Evolutionary conservation across 345 rosid genomes (phyloP), one percentile per base, ranked within the genome.

Genomic region (Euphorbia lathyris): DNA sequence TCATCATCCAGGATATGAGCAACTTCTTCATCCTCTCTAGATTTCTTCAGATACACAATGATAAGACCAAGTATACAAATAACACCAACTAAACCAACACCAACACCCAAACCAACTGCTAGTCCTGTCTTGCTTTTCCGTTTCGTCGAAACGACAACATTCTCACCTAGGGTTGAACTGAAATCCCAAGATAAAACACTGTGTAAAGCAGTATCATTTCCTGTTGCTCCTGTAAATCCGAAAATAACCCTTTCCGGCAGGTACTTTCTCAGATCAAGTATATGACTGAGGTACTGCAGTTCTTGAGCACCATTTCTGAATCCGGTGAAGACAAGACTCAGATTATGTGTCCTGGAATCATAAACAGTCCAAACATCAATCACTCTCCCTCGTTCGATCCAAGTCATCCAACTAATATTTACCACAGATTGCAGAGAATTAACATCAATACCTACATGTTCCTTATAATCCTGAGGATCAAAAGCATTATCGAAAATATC

Each of bases 341-440:
- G 74, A 71, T 85, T 87, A 45, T 43, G 68, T n/a, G 86, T 79
- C 7, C 74, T 32, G 40, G 92, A 79, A 30, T 84, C 75, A 71
- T 87, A 87, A 65, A 66, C 74, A 9, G 85, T 71, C 89, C 85
- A 80, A 1, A 87, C 88, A 40, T 83, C 81, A 23, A 81, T 87
- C 23, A 0, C 38, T 38, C 45, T 4, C 63, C 85, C 88, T 10
- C 62, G 17, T 65, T 56, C 77, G 0, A 87, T 83, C 68, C 77
- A 77, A 50, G 72, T 72, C 0, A 47, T 50, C 92, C 88, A 87
- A 0, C 52, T 4, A 23, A 77, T 71, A 29, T 17, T 78, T 7
- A 61, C 53, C 3, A 56, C 79, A 0, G 88, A 85, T 7, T 22
- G 34, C 22, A 87, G 79, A 43, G 88, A 85, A 36, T 87, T 87